phyloP scores from a whole-genome alignment of 108 stramenopile species.

The Skeletonema potamos region DNA sequence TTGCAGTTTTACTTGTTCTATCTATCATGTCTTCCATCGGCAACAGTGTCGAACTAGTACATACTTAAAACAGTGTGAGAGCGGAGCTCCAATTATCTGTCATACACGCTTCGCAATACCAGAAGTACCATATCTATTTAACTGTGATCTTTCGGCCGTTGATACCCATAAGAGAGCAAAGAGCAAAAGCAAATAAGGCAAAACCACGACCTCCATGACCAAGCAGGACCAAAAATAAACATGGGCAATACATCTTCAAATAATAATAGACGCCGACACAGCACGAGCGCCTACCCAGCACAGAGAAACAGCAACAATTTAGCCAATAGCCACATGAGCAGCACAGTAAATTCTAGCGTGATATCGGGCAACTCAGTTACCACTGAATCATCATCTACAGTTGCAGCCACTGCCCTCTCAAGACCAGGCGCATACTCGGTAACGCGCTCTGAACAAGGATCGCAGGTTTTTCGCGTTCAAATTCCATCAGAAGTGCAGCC shows the following conservation, averaged over 20 bases:
- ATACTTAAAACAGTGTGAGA: no score
- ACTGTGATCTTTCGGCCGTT: no score
- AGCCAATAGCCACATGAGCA: neutral
- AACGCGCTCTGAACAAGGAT: constrained; percentile 54
- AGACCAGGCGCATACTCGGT: constrained; percentile 68
- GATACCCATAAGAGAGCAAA: no score
- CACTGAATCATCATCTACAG: neutral
- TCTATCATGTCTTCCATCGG: no score
- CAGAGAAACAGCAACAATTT: neutral
- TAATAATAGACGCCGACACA: neutral
- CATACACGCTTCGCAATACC: no score
- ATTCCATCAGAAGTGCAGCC: constrained; percentile 73
- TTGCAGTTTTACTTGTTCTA: no score
- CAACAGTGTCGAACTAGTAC: no score
- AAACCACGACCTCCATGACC: neutral
- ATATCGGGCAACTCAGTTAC: neutral
- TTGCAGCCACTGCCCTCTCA: constrained; percentile 7
- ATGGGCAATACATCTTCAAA: neutral
- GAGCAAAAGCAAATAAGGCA: no score
- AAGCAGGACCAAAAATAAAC: neutral
- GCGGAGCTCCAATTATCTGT: no score
- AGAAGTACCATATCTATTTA: no score
- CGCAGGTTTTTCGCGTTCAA: constrained; percentile 80
- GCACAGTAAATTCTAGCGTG: neutral
- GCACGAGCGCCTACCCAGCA: neutral